A percentile compares a stretch with the other conserved stretches of the same genome.
These are phyloP conservation scores for Phytophthora rubi DNA, from an alignment of 352 stramenopile genomes.

Conservation along the genomic window DNA sequence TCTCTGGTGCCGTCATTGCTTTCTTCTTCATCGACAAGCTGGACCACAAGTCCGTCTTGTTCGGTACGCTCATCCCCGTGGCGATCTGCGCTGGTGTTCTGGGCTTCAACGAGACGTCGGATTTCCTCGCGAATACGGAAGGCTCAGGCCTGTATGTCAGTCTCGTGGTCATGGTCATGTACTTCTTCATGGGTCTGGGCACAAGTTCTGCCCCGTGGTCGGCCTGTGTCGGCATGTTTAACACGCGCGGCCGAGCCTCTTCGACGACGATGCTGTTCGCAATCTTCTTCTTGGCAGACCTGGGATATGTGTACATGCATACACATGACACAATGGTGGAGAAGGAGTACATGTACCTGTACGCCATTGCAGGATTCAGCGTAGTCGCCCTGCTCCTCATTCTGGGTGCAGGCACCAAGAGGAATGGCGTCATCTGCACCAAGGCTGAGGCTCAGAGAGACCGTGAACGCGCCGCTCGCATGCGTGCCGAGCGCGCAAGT, in stretches of 20 bases:
- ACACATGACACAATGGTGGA: constrained; percentile 38
- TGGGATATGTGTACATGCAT: constrained; percentile 70
- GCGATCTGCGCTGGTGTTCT: constrained; percentile 53
- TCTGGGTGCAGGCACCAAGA: constrained; percentile 58
- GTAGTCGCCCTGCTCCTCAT: constrained; percentile 53
- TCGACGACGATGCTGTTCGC: constrained; percentile 61
- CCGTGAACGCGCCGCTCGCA: constrained; percentile 46
- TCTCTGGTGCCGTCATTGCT: constrained; percentile 59
- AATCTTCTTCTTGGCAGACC: constrained; percentile 60
- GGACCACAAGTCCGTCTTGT: constrained; percentile 75
- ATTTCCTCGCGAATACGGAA: constrained; percentile 44
- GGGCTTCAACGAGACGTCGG: constrained; percentile 66
- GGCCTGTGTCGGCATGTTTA: constrained; percentile 73
- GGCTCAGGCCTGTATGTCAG: constrained; percentile 61
- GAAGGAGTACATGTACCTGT: constrained; percentile 66
- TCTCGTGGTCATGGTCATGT: constrained; percentile 69
- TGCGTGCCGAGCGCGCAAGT: constrained; percentile 47
- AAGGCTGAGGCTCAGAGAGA: constrained; percentile 54
- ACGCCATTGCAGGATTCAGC: constrained; percentile 52
- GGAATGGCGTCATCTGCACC: constrained; percentile 69
- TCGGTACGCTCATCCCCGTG: constrained; percentile 69
- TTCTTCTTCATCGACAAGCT: constrained; percentile 87
- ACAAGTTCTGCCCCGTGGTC: constrained; percentile 65
- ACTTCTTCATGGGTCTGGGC: constrained; percentile 82
- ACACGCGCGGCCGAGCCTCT: constrained; percentile 52